These are phyloP conservation scores for Trichoderma sp. DNA, from an alignment of 2,329 filamentous ascomycete species.

Conservation along the genomic window DNA sequence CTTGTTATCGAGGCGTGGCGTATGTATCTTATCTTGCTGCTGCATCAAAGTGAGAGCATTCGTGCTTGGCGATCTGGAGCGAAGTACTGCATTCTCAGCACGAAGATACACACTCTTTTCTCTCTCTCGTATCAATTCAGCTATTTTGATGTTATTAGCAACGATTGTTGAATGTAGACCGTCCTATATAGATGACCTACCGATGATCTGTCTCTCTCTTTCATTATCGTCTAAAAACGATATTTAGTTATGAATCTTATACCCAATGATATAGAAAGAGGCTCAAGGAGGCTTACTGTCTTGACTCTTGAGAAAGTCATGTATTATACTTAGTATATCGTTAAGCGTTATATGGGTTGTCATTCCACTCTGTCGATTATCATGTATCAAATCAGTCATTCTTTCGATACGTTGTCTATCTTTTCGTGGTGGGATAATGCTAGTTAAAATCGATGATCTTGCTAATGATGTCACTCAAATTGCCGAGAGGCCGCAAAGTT, in stretches of 20 bases:
- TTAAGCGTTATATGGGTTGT: not conserved
- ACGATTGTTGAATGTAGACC: not conserved
- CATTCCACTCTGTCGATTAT: not conserved
- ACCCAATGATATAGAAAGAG: not conserved
- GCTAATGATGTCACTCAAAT: not conserved
- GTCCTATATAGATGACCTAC: not conserved
- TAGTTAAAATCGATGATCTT: not conserved
- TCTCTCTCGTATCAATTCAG: not conserved
- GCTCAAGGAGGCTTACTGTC: not conserved
- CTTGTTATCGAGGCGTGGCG: not conserved
- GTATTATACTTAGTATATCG: not conserved
- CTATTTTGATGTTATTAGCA: not conserved
- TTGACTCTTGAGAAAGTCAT: not conserved
- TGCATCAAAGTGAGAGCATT: not conserved
- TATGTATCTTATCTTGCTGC: accelerated
- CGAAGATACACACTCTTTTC: not conserved
- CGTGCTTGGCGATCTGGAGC: not conserved
- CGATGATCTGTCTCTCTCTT: not conserved
- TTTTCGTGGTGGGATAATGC: not conserved
- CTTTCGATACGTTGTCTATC: not conserved
- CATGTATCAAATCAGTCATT: not conserved
- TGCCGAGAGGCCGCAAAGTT: not conserved
- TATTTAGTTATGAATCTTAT: not conserved
- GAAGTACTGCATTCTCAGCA: not conserved
- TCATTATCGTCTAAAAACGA: not conserved